These are phyloP conservation scores for Zygosaccharomyces bisporus DNA, from an alignment of 805 yeast species.

Conservation along the genomic window DNA sequence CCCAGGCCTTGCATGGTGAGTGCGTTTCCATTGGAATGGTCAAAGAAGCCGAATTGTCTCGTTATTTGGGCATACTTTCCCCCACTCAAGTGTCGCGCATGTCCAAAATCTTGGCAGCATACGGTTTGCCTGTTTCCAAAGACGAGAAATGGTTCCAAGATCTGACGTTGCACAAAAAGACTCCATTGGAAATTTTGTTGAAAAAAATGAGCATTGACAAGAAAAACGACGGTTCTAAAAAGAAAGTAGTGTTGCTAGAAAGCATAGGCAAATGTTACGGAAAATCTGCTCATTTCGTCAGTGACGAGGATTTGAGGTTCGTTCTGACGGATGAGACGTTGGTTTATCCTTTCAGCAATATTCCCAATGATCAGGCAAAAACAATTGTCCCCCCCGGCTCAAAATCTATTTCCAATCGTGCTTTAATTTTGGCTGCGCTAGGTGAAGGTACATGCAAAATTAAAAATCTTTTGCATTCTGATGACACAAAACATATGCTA, in stretches of 20 bases:
- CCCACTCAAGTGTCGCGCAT: constrained; percentile 94
- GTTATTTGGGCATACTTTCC: constrained; percentile 81
- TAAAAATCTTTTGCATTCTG: constrained; percentile 87
- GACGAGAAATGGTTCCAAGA: constrained; percentile 68
- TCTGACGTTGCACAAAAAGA: constrained; percentile 62
- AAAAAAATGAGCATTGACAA: constrained; percentile 92
- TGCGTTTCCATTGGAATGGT: constrained; percentile 98
- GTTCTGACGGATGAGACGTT: constrained; percentile 76
- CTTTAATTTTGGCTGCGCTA: constrained; percentile 85
- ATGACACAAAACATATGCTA: constrained; percentile 93
- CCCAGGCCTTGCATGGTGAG: constrained; percentile 95
- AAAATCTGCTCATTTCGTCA: constrained; percentile 77
- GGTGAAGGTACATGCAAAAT: constrained; percentile 82
- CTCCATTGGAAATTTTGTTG: constrained; percentile 73
- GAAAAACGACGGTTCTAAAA: constrained; percentile 90
- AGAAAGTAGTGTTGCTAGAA: constrained; percentile 79
- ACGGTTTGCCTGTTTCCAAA: constrained; percentile 77
- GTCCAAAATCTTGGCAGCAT: constrained; percentile 75
- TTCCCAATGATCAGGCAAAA: constrained; percentile 27
- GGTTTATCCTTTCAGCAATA: constrained; percentile 54
- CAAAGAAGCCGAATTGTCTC: constrained; percentile 90
- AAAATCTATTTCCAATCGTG: constrained; percentile 94
- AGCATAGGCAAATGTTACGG: constrained; percentile 88
- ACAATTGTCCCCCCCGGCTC: constrained; percentile 90
- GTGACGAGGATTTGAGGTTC: constrained; percentile 75